Base-by-base conservation (phyloP, 176 grass and related monocot species). In the Bromus sterilis region DNA sequence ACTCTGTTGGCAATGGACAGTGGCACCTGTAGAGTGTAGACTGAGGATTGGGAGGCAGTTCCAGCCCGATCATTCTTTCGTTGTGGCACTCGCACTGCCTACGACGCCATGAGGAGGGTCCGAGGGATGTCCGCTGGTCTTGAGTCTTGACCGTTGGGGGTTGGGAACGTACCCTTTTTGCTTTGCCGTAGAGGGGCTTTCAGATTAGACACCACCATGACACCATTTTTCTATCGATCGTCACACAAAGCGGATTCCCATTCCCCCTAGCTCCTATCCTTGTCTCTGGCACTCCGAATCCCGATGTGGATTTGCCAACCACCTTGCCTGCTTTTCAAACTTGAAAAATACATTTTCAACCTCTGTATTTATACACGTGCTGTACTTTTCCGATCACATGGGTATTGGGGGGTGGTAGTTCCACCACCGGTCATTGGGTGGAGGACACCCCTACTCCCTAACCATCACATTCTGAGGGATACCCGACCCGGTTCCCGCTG, bases 271-370 rank as follows among this genome's bases (percentile, higher is more conserved):
- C 48, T 0, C 23, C 40, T 11, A 7, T 1, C 41, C 14, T 39
- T 49, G 75, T 28, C 83, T 34, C 26, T 26, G 4, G 16, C 15
- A 13, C 34, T 73, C 43, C 84, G 63, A 26, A 32, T 26, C 44
- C 55, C 40, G 77, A 86, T 14, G 77, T 75, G 2, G 59, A 86
- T 80, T 42, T 25, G 6, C 35, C 68, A 66, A 75, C 70, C 10
- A 58, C 77, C 34, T n/a, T 8, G 15, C 4, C 37, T 4, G 48
- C 0, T 7, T 51, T 69, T 69, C 5, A 42, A 69, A 39, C 11
- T 23, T 23, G 9, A 33, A 66, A 51, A 18, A n/a, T n/a, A n/a
- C 48, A 51, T 51, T n/a, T n/a, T n/a, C 48, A 51, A 8, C 48
- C 32, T 16, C 59, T 6, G 53, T 56, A 11, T 62, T 15, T 32